These are phyloP conservation scores for Saccharomycopsis synnaedendra DNA, from an alignment of 805 yeast species.

Conservation along the genomic window DNA sequence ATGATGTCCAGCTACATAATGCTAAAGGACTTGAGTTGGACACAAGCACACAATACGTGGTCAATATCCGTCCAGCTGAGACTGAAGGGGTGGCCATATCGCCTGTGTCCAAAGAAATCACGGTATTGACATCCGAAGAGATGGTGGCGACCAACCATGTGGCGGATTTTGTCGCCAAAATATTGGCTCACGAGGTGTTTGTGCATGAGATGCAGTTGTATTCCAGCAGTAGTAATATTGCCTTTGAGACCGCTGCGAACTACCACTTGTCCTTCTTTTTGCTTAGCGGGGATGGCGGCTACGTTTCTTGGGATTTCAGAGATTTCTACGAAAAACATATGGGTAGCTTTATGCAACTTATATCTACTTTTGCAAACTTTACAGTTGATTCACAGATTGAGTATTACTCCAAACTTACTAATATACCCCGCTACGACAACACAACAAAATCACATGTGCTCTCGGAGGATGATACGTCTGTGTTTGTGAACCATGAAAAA, in stretches of 20 bases:
- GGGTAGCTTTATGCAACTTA: constrained; percentile 39
- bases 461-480: constrained; percentile 20
- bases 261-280: constrained; percentile 71
- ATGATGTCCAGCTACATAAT: constrained; percentile 19
- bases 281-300: constrained; percentile 56
- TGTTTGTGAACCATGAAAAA: constrained; percentile 69
- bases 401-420: constrained; percentile 42
- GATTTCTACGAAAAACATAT: constrained; percentile 38
- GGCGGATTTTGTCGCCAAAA: constrained; percentile 34
- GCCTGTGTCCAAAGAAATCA: constrained; percentile 21
- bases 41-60: constrained; percentile 23
- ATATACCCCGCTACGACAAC: constrained; percentile 6
- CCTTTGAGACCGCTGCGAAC: constrained; percentile 32
- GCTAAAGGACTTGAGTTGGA: constrained; percentile 1
- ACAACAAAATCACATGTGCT: constrained; percentile 24
- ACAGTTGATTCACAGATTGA: constrained; percentile 72
- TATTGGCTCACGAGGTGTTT: constrained; percentile 22
- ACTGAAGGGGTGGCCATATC: constrained; percentile 25
- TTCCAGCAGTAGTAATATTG: constrained; percentile 1
- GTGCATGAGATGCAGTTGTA: constrained; percentile 21
- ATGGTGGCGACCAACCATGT: constrained; percentile 33
- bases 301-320: constrained; percentile 67
- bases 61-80: constrained; percentile 24
- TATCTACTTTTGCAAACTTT: constrained; percentile 53
- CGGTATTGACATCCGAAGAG: constrained; percentile 26